A percentile compares a stretch with the other conserved stretches of the same genome.
These are phyloP conservation scores for Prunus mume DNA, from an alignment of 306 rosid species.

Conservation along the genomic window DNA sequence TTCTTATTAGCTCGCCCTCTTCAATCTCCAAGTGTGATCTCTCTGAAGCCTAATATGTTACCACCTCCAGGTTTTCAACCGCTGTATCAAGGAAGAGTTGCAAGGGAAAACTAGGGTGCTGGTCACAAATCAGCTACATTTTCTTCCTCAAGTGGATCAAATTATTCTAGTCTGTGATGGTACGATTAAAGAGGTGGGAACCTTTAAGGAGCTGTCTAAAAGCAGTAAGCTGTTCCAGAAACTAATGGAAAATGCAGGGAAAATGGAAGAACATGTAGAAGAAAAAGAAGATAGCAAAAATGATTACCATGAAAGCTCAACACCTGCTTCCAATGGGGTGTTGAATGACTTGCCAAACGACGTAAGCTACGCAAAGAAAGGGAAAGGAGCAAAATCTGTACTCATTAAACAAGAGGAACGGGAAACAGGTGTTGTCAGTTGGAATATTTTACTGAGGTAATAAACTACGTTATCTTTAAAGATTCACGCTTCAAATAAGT, in stretches of 20 bases:
- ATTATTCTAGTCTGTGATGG: constrained; percentile 70
- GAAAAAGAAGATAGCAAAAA: constrained; percentile 26
- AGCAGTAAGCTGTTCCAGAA: constrained; percentile 67
- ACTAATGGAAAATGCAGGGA: constrained; percentile 89
- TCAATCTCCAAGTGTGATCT: background rate
- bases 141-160: constrained; percentile 85
- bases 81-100: constrained; percentile 80
- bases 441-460: constrained; percentile 73
- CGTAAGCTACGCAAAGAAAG: constrained; percentile 40
- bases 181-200: constrained; percentile 67
- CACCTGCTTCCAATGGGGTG: constrained; percentile 30
- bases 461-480: constrained; percentile 2
- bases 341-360: constrained; percentile 39
- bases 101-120: constrained; percentile 78
- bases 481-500: background rate
- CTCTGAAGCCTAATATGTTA: constrained; percentile 1
- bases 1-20: background rate
- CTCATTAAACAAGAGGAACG: constrained; percentile 81
- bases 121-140: constrained; percentile 92
- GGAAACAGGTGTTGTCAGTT: constrained; percentile 82
- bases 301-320: constrained; percentile 22
- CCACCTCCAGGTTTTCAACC: constrained; percentile 62
- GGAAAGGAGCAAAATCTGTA: constrained; percentile 55
- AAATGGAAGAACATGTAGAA: constrained; percentile 61
- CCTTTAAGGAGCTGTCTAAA: constrained; percentile 78